These are phyloP conservation scores for Elasticomyces elasticus DNA, from an alignment of 495 filamentous ascomycete species.

Conservation along the genomic window DNA sequence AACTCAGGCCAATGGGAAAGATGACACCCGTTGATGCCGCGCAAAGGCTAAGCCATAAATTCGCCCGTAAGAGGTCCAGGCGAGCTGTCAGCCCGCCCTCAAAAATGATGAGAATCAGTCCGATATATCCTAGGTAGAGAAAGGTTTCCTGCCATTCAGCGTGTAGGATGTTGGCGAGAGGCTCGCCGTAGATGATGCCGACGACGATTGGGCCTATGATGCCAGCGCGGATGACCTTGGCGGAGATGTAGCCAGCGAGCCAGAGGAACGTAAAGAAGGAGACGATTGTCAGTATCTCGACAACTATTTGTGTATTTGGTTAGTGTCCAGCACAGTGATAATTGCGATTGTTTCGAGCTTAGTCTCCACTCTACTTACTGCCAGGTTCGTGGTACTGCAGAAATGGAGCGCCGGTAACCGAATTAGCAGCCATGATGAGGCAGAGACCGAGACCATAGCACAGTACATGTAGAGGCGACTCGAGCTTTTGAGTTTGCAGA, in stretches of 20 bases:
- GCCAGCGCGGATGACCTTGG: slow-evolving; percentile 12
- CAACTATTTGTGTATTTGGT: too few species aligned
- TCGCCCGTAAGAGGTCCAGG: slow-evolving; percentile 8
- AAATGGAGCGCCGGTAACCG: too few species aligned
- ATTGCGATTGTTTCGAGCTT: neutral
- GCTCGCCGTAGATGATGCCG: slow-evolving; percentile 16
- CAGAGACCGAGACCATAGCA: too few species aligned
- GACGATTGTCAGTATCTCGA: neutral
- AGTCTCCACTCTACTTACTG: neutral
- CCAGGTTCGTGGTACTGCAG: slow-evolving; percentile 1
- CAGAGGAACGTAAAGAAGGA: slow-evolving; percentile 4
- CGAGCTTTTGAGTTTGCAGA: too few species aligned
- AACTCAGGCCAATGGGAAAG: slow-evolving; percentile 8
- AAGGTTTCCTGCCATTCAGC: slow-evolving; percentile 13
- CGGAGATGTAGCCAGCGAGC: neutral
- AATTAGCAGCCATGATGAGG: too few species aligned
- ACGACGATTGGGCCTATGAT: slow-evolving; percentile 14
- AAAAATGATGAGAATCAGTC: slow-evolving; percentile 17
- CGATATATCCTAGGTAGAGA: slow-evolving; percentile 11
- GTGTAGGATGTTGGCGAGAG: slow-evolving; percentile 12
- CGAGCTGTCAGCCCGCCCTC: slow-evolving; percentile 12
- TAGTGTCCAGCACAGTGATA: too few species aligned
- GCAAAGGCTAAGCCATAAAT: slow-evolving; percentile 6
- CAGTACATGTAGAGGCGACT: too few species aligned
- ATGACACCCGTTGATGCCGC: slow-evolving; percentile 6